Percentiles rank a stretch among this genome's conserved stretches.
phyloP scores from a whole-genome alignment of 2,329 filamentous ascomycete genomes.

The Aspergillus carbonarius region DNA sequence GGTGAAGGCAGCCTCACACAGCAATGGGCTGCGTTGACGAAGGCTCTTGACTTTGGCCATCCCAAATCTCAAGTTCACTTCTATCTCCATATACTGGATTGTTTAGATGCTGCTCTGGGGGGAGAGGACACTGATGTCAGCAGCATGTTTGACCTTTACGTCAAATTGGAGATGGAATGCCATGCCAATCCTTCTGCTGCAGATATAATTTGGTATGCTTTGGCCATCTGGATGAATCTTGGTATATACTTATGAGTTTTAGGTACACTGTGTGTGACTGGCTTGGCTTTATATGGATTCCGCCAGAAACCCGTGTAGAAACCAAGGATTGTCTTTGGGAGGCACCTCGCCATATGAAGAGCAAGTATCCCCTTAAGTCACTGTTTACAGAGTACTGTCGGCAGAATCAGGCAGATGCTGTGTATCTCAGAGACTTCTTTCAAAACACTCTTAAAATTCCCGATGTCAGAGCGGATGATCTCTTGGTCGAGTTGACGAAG shows the following conservation, averaged over 20 bases:
- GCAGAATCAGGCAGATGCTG: not conserved
- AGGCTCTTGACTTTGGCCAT: constrained; percentile 6
- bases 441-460: constrained; percentile 2
- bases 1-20: not conserved
- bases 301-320: too few relatives aligned
- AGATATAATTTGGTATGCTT: not conserved
- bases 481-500: not conserved
- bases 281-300: not conserved
- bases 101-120: not conserved
- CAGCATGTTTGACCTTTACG: constrained; percentile 10
- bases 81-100: constrained; percentile 2
- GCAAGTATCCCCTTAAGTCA: constrained; percentile 1
- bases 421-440: constrained; percentile 1
- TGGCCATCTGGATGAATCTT: too few relatives aligned
- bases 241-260: too few relatives aligned
- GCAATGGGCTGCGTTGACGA: not conserved
- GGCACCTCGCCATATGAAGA: not conserved
- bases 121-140: not conserved
- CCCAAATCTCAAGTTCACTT: constrained; percentile 8
- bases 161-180: not conserved
- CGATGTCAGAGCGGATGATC: not conserved
- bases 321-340: constrained; percentile 12
- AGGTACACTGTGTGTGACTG: too few relatives aligned
- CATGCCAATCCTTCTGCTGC: not conserved
- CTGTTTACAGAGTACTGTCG: not conserved